A percentile compares a stretch with the other conserved stretches of the same genome.
Conservation (phyloP, 805 yeast species). For the Priceomyces castillae region DNA sequence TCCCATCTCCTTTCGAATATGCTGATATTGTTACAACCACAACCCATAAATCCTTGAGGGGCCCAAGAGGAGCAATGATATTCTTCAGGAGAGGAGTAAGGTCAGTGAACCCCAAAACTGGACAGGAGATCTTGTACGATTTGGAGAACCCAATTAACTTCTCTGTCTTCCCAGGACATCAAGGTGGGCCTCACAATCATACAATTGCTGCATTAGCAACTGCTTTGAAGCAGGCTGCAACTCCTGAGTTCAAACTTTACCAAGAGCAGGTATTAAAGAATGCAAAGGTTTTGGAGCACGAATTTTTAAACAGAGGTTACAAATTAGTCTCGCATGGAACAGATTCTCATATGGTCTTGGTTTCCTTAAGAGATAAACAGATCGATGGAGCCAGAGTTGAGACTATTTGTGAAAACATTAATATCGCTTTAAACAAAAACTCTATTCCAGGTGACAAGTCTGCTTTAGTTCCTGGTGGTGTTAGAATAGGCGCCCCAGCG, state of each 20-base stretch:
- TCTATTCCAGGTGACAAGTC: conserved; percentile 96
- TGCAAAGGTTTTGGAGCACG: conserved; percentile 72
- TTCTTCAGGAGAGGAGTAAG: conserved; percentile 94
- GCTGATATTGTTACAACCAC: conserved; percentile 98
- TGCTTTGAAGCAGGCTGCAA: conserved; percentile 86
- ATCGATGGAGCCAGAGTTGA: conserved; percentile 97
- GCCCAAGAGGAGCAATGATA: conserved; percentile 98
- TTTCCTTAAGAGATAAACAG: conserved; percentile 72
- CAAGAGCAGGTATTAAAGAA: conserved; percentile 80
- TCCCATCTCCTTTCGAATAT: conserved; percentile 87
- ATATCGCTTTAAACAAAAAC: conserved; percentile 94
- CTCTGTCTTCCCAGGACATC: conserved; percentile 98
- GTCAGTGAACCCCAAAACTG: conserved; percentile 71
- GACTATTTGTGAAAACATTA: conserved; percentile 80
- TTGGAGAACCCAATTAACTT: conserved; percentile 90
- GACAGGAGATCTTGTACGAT: conserved; percentile 81
- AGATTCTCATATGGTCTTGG: conserved; percentile 87
- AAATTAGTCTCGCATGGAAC: conserved; percentile 89
- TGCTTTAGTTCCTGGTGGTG: conserved; percentile 93
- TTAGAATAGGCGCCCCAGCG: conserved; percentile 97
- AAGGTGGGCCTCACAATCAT: conserved; percentile 99
- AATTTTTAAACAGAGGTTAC: conserved; percentile 63
- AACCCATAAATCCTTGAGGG: conserved; percentile 95
- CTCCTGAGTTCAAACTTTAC: conserved; percentile 85
- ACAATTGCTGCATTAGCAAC: conserved; percentile 95